Evolutionary conservation across 2,329 filamentous ascomycete genomes (phyloP), one percentile per base, ranked within the genome.

Genomic region (Pestalotiopsis sp.): DNA sequence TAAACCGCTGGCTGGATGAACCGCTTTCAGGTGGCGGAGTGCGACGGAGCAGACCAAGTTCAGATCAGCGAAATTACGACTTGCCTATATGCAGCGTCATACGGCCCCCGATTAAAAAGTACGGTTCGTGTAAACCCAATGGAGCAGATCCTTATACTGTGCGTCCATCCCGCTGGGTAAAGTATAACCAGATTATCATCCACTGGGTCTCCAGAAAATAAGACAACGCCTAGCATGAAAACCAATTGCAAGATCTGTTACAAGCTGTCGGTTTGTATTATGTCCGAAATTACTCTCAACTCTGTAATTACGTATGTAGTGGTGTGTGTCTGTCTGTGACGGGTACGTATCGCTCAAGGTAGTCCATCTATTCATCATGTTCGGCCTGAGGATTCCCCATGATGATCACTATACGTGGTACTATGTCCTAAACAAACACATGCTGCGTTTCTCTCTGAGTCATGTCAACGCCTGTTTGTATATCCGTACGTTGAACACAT

Each of bases 11-110:
- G 27, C 11, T 59, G 57, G 23, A 13, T 31, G 59, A 62, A 40
- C 27, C 59, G 31, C 59, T n/a, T 20, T 62, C 59, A 62, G 27
- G 59, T 38, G 59, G 59, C 59, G 27, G 59, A 62, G 45, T 52
- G 9, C 17, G 45, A 36, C 31, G 45, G 17, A 52, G 59, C 38
- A 62, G 25, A 40, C 59, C 25, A 62, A 40, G 13, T 62, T 31
- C 31, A 62, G 59, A 62, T 20, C 36, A 20, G 59, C 31, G 31
- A 62, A 62, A 62, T 62, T 62, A 20, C 59, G 59, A 62, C 31
- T 62, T 62, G n/a, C 59, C 59, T 62, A 40, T 62, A 62, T 20
- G 31, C 45, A 52, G 59, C 57, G 57, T 59, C 27, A 36, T 27
- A 59, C 23, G 57, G 23, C 23, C 57, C 27, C 27, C 45, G 45